Conservation (phyloP, 75 land plant species). For the Picea glauca region DNA sequence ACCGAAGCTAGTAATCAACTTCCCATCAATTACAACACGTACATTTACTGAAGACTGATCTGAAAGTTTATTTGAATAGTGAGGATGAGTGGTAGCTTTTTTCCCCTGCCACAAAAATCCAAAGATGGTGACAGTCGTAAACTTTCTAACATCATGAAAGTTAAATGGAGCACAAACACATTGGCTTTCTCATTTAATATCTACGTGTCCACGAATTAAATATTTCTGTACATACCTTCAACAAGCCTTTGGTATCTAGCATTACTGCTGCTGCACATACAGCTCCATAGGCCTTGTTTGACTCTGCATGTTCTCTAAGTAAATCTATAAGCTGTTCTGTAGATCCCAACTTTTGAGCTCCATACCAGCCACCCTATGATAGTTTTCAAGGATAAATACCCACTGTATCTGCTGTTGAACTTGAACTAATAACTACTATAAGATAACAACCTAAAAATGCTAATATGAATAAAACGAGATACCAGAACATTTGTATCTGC, state of each 20-base stretch:
- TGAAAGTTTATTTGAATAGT: slow-evolving; percentile 29
- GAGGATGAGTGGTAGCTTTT: slow-evolving; percentile 57
- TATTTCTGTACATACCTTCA: slow-evolving; percentile 37
- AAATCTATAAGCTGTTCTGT: slow-evolving; percentile 53
- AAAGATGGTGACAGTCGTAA: neutral
- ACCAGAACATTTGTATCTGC: neutral
- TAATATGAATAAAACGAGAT: neutral
- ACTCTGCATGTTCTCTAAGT: slow-evolving; percentile 53
- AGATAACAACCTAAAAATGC: neutral
- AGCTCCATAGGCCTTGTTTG: slow-evolving; percentile 59
- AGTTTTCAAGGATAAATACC: neutral
- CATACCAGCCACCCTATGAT: slow-evolving; percentile 60
- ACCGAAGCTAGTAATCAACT: slow-evolving; percentile 66
- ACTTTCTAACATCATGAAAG: neutral
- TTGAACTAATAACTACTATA: neutral
- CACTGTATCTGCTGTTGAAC: neutral
- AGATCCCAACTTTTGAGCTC: slow-evolving; percentile 45
- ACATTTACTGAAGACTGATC: slow-evolving; percentile 46
- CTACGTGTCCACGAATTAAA: neutral
- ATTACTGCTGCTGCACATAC: slow-evolving; percentile 61
- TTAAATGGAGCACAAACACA: neutral
- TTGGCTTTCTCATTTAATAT: neutral
- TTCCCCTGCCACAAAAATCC: slow-evolving; percentile 42
- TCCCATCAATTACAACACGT: slow-evolving; percentile 77
- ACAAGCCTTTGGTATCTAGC: slow-evolving; percentile 50